Evolutionary conservation across 73 alveolate species (phyloP).

Genomic region (Chromera velia): DNA sequence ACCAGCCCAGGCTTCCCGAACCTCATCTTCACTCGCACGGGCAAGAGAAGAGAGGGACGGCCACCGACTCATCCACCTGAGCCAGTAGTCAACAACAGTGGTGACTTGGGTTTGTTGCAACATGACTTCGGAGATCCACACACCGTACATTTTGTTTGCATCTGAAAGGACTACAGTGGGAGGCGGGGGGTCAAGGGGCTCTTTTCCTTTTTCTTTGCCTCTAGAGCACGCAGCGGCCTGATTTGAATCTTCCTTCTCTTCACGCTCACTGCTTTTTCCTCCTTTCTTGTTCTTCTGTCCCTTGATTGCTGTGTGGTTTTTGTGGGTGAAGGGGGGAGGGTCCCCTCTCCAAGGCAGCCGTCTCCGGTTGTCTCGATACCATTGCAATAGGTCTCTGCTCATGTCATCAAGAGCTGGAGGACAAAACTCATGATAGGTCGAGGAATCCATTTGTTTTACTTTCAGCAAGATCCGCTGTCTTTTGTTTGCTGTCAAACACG

Average conservation of each 20-base stretch:
- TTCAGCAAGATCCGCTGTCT: too few species aligned
- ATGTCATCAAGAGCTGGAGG: too few species aligned
- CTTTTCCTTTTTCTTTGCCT: too few species aligned
- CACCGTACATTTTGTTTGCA: constrained; percentile 4
- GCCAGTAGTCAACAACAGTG: constrained; percentile 29
- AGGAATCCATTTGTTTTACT: too few species aligned
- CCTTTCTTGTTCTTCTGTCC: neutral
- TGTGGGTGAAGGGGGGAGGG: neutral
- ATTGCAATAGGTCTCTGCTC: neutral
- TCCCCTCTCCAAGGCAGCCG: neutral
- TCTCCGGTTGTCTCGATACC: neutral
- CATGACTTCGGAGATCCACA: constrained; percentile 45
- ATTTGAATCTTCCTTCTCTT: too few species aligned
- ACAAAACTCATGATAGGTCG: too few species aligned
- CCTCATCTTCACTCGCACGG: constrained; percentile 15
- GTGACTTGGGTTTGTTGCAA: constrained; percentile 41
- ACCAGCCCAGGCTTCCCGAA: constrained; percentile 29
- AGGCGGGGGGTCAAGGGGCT: neutral
- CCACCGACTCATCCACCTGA: constrained; percentile 25
- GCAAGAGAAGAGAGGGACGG: constrained; percentile 7
- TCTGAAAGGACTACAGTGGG: neutral
- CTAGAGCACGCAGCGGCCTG: too few species aligned
- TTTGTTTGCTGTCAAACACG: too few species aligned
- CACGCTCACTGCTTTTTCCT: neutral
- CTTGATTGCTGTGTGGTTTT: neutral